These are phyloP conservation scores for Neocatenulostroma microsporum DNA, from an alignment of 2,329 filamentous ascomycete species.

Conservation along the genomic window DNA sequence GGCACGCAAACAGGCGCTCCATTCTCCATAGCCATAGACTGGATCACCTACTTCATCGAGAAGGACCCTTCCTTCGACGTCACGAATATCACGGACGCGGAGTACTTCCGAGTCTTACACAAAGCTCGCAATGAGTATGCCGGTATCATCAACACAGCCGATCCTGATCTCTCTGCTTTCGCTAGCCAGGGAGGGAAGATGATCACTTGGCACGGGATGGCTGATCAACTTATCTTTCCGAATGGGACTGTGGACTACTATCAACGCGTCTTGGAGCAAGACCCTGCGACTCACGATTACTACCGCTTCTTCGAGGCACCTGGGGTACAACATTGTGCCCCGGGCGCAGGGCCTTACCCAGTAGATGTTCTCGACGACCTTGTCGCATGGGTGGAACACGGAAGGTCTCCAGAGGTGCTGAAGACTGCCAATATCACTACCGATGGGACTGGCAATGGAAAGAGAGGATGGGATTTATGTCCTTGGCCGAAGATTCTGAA, in stretches of 20 bases:
- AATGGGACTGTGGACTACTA: conserved; percentile 34
- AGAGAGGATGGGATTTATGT: no score
- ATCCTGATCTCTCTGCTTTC: conserved; percentile 34
- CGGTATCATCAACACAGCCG: conserved; percentile 30
- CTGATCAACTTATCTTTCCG: conserved; percentile 32
- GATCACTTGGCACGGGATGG: conserved; percentile 38
- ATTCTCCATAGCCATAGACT: conserved; percentile 18
- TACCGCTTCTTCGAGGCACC: conserved; percentile 34
- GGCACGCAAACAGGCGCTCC: conserved; percentile 10
- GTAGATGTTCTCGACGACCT: conserved; percentile 13
- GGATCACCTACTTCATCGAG: conserved; percentile 22
- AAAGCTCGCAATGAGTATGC: conserved; percentile 21
- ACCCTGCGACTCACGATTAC: conserved; percentile 24
- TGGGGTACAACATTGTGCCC: conserved; percentile 32
- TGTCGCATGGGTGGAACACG: conserved; percentile 23
- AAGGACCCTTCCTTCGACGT: not conserved
- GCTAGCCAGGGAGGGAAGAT: conserved; percentile 33
- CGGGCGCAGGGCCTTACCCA: conserved; percentile 24
- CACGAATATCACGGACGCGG: not conserved
- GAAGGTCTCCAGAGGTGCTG: conserved; percentile 18
- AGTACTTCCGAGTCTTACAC: not conserved
- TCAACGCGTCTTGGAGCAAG: conserved; percentile 22
- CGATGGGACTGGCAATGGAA: not conserved
- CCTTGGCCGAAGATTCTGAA: not conserved
- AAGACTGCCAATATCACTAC: conserved; percentile 4